Evolutionary conservation across 2,329 filamentous ascomycete species (phyloP).

Genomic region (Hymenoscyphus scutula): DNA sequence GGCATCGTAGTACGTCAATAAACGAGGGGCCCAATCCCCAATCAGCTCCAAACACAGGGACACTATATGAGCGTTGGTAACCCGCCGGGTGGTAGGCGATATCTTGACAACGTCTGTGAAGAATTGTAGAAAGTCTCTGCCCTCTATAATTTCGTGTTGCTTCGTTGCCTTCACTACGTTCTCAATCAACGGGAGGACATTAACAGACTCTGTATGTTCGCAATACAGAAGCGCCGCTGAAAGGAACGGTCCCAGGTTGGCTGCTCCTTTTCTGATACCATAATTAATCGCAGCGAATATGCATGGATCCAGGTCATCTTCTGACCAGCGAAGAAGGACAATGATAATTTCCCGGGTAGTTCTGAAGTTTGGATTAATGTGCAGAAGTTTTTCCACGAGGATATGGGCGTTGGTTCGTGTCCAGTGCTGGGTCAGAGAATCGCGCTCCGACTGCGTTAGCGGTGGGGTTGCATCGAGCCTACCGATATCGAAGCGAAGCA

Average conservation of each 20-base stretch:
- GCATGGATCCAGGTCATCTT: constrained; percentile 48
- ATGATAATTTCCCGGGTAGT: constrained; percentile 56
- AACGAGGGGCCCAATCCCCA: constrained; percentile 48
- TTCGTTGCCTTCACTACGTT: constrained; percentile 27
- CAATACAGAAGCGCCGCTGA: constrained; percentile 34
- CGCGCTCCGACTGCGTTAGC: constrained; percentile 47
- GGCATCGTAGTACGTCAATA: constrained; percentile 50
- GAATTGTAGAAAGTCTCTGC: constrained; percentile 34
- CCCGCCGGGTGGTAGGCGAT: constrained; percentile 13
- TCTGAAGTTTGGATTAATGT: constrained; percentile 54
- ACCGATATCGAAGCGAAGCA: constrained; percentile 41
- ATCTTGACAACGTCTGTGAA: constrained; percentile 31
- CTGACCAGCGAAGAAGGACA: constrained; percentile 51
- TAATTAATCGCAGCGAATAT: constrained; percentile 44
- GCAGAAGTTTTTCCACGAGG: constrained; percentile 66
- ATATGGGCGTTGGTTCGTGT: constrained; percentile 43
- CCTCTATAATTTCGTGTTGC: constrained; percentile 31
- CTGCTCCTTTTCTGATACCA: constrained; percentile 28
- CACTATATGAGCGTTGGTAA: constrained; percentile 41
- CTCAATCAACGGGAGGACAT: constrained; percentile 24
- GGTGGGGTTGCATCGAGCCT: constrained; percentile 37
- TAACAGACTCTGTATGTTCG: constrained; percentile 28
- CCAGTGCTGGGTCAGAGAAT: constrained; percentile 46
- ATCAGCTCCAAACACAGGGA: constrained; percentile 41
- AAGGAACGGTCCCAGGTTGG: constrained; percentile 30